Percentiles rank a stretch among this genome's conserved stretches.
phyloP scores from a whole-genome alignment of 441 rosid genomes.

The Euphorbia celastroides region DNA sequence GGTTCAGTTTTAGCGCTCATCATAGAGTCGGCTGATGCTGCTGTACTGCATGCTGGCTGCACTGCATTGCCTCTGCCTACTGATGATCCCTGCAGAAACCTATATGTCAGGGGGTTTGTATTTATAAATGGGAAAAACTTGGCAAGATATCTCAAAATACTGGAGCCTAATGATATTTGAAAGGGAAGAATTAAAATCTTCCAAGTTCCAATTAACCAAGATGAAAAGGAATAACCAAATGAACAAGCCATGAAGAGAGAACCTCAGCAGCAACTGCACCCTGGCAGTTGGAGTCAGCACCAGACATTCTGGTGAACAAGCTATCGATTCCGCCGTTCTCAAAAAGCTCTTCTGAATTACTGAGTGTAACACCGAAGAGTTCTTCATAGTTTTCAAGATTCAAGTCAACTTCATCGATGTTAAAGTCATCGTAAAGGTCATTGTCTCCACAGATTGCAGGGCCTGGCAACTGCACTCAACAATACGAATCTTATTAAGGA shows the following conservation, averaged over 20 bases:
- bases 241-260: slow-evolving; percentile 20
- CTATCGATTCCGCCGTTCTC: slow-evolving; percentile 86
- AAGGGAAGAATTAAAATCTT: neutral
- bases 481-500: neutral
- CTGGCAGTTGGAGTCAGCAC: slow-evolving; percentile 50
- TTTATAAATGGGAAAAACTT: slow-evolving; percentile 4
- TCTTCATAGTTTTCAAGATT: slow-evolving; percentile 90
- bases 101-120: slow-evolving; percentile 8
- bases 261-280: slow-evolving; percentile 60
- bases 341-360: slow-evolving; percentile 71
- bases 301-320: slow-evolving; percentile 60
- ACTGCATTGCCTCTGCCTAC: slow-evolving; percentile 38
- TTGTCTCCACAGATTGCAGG: slow-evolving; percentile 56
- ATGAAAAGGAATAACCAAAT: neutral
- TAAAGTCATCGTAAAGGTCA: slow-evolving; percentile 54
- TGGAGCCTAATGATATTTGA: neutral
- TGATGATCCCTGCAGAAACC: slow-evolving; percentile 47
- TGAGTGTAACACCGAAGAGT: slow-evolving; percentile 81
- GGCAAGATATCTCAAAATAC: neutral
- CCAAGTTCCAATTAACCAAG: neutral
- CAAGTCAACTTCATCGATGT: slow-evolving; percentile 91
- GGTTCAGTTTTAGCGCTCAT: slow-evolving; percentile 90
- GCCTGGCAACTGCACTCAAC: slow-evolving; percentile 43
- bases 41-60: slow-evolving; percentile 76
- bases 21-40: slow-evolving; percentile 68